A percentile compares a stretch with the other conserved stretches of the same genome.
These are phyloP conservation scores for Talaromyces albobiverticillius DNA, from an alignment of 2,329 filamentous ascomycete genomes.

Conservation along the genomic window DNA sequence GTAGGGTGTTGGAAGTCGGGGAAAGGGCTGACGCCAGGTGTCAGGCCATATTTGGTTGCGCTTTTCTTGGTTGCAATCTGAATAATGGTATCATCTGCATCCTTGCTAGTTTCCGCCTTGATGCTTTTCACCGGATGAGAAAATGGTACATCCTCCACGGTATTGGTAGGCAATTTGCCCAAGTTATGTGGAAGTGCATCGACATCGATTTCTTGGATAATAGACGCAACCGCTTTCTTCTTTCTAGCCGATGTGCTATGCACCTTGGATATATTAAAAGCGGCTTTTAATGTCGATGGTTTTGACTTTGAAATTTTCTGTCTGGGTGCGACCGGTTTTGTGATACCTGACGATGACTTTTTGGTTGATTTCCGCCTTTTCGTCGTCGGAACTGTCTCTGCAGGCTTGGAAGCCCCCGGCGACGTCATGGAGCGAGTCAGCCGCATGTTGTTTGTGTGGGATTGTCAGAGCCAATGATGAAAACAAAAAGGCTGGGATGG, in stretches of 20 bases:
- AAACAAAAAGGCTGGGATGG: too few relatives aligned
- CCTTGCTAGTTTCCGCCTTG: conserved; percentile 16
- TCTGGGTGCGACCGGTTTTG: not conserved
- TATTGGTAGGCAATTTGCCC: conserved; percentile 29
- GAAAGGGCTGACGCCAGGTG: conserved; percentile 60
- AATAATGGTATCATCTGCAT: not conserved
- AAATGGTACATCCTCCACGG: not conserved
- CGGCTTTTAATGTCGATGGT: not conserved
- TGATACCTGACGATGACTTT: not conserved
- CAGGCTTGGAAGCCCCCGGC: conserved; percentile 24
- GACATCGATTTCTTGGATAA: conserved; percentile 17
- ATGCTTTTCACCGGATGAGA: not conserved
- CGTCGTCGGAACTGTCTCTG: conserved; percentile 37
- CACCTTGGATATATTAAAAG: conserved; percentile 1
- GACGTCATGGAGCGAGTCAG: conserved; percentile 28
- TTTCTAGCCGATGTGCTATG: conserved; percentile 28
- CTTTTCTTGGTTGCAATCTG: conserved; percentile 26
- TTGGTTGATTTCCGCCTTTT: conserved; percentile 25
- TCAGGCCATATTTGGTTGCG: conserved; percentile 50
- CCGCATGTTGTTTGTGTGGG: conserved; percentile 9
- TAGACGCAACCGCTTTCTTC: conserved; percentile 7
- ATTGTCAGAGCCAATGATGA: too few relatives aligned
- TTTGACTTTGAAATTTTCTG: not conserved
- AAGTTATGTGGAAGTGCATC: conserved; percentile 58
- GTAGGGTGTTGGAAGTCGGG: conserved; percentile 66